These are phyloP conservation scores for Nothophoma quercina DNA, from an alignment of 2,329 filamentous ascomycete genomes.

Conservation along the genomic window DNA sequence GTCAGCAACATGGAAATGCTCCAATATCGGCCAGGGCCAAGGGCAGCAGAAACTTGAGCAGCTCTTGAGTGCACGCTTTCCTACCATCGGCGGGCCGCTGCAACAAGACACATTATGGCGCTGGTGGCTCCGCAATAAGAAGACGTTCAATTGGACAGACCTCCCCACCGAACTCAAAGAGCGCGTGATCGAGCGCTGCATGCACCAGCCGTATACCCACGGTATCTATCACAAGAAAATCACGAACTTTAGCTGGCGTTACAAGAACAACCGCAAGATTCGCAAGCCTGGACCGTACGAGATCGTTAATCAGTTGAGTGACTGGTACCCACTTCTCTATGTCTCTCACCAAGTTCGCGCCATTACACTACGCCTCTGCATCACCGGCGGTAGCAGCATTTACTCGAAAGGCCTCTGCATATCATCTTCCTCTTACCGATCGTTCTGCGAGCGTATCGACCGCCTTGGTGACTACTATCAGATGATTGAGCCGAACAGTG, in stretches of 20 bases:
- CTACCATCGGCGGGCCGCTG: not conserved
- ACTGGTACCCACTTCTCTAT: conserved; percentile 24
- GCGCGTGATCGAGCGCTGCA: conserved; percentile 29
- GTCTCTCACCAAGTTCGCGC: conserved; percentile 36
- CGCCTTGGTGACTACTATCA: conserved; percentile 26
- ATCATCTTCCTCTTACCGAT: not conserved
- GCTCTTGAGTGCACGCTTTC: conserved; percentile 20
- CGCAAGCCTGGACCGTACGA: conserved; percentile 20
- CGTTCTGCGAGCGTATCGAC: conserved; percentile 15
- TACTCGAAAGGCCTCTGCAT: conserved; percentile 21
- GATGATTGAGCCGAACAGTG: conserved; percentile 17
- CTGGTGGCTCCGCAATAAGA: conserved; percentile 37
- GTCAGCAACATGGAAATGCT: not conserved
- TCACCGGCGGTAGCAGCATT: conserved; percentile 20
- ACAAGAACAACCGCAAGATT: not conserved
- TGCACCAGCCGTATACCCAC: conserved; percentile 13
- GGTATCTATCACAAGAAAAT: conserved; percentile 1
- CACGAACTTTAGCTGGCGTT: not conserved
- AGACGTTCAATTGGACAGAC: conserved; percentile 33
- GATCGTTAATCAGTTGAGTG: conserved; percentile 23
- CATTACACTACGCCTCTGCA: conserved; percentile 30
- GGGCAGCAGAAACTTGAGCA: not conserved
- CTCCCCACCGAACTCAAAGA: conserved; percentile 41
- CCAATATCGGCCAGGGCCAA: not conserved
- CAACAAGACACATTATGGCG: conserved; percentile 6